Conservation (phyloP, 306 rosid genomes). For the Corylus avellana region DNA sequence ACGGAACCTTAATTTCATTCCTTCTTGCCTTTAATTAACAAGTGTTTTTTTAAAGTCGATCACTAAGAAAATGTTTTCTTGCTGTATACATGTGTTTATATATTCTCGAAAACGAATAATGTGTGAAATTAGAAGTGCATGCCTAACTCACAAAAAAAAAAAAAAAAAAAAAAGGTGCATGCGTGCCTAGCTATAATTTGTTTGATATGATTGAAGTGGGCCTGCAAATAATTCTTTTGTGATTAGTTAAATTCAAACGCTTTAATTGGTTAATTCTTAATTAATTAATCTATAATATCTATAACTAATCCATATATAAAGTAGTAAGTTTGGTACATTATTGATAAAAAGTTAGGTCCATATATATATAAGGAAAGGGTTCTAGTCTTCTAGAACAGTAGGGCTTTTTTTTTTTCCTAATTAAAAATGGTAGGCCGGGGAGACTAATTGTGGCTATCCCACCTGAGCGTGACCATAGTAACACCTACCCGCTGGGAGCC, state of each 20-base stretch:
- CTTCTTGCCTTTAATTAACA: slow-evolving; percentile 20
- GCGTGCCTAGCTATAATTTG: not conserved
- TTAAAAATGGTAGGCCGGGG: no score
- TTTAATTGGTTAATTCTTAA: slow-evolving; percentile 4
- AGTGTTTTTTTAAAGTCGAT: not conserved
- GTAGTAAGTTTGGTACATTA: slow-evolving; percentile 3
- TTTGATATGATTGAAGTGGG: no score
- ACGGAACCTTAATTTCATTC: slow-evolving; percentile 25
- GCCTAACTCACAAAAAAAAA: no score
- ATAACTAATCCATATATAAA: not conserved
- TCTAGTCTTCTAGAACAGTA: not conserved
- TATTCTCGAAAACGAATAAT: slow-evolving; percentile 20
- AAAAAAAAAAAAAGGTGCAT: not conserved
- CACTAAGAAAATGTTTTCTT: slow-evolving; percentile 21
- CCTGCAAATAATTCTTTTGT: no score
- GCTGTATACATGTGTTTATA: slow-evolving; percentile 34
- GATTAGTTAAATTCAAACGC: not conserved
- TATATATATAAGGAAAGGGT: not conserved
- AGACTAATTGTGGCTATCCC: no score
- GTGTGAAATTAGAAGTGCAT: not conserved
- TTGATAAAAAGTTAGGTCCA: slow-evolving; percentile 5
- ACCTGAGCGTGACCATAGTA: no score
- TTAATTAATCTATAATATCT: not conserved
- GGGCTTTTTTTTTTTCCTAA: no score
- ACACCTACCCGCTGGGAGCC: no score